phyloP scores from a whole-genome alignment of 148 eudicot species.

The Euryodendron excelsum region DNA sequence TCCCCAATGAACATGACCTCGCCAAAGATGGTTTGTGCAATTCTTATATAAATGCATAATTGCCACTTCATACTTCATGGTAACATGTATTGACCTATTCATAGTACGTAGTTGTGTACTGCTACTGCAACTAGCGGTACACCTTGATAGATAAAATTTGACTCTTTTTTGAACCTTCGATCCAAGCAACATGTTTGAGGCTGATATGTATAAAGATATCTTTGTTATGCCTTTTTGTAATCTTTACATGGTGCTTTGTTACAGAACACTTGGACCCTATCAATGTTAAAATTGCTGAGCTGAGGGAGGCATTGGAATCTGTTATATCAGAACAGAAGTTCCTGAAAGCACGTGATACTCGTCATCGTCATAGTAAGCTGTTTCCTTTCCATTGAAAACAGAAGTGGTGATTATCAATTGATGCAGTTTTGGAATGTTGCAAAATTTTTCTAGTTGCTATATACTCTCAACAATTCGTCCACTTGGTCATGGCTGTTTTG shows the following conservation, averaged over 20 bases:
- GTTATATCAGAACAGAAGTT: conserved; percentile 79
- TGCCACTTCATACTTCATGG: not conserved
- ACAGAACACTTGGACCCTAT: conserved; percentile 96
- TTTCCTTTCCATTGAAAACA: conserved; percentile 1
- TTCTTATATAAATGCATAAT: not conserved
- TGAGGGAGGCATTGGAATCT: conserved; percentile 86
- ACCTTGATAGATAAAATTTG: conserved; percentile 1
- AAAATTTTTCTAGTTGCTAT: not conserved
- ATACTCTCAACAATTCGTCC: not conserved
- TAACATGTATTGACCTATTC: not conserved
- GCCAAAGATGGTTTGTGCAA: conserved; percentile 89
- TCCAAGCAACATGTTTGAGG: conserved; percentile 5
- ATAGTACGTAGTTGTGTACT: not conserved
- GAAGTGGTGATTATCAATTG: not conserved
- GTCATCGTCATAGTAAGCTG: conserved; percentile 90
- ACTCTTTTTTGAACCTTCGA: not conserved
- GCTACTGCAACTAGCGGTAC: not conserved
- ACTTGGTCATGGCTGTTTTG: not conserved
- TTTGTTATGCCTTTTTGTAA: not conserved
- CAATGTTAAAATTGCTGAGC: conserved; percentile 88
- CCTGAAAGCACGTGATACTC: conserved; percentile 84
- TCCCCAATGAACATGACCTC: conserved; percentile 79
- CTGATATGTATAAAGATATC: not conserved
- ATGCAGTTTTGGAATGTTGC: not conserved
- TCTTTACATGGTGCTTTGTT: conserved; percentile 12